A percentile compares a stretch with the other conserved stretches of the same genome.
Evolutionary conservation across 495 filamentous ascomycete genomes (phyloP).

Genomic region (Amphirosellinia nigrospora): DNA sequence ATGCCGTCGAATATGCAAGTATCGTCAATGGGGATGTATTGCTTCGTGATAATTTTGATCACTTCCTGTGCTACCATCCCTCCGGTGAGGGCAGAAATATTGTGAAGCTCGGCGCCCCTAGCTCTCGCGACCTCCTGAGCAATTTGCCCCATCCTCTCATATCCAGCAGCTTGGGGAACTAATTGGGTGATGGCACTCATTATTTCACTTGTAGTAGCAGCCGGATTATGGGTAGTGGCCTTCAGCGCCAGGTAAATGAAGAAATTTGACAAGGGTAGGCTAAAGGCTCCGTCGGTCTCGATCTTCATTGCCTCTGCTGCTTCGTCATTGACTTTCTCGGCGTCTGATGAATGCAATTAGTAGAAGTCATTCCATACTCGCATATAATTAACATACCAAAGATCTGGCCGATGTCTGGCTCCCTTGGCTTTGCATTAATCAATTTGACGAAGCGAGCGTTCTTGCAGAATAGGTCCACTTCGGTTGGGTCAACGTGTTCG

Average conservation of each 20-base stretch:
- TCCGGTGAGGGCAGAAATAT: conserved; percentile 87
- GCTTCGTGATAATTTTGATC: conserved; percentile 93
- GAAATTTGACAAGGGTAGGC: conserved; percentile 67
- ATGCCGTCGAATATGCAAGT: conserved; percentile 94
- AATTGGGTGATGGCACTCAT: conserved; percentile 46
- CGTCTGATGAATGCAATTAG: conserved; percentile 25
- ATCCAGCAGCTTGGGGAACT: conserved; percentile 52
- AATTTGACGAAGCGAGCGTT: conserved; percentile 92
- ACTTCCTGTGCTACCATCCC: conserved; percentile 95
- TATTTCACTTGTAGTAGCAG: conserved; percentile 54
- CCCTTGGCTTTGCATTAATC: conserved; percentile 57
- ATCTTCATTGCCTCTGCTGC: conserved; percentile 47
- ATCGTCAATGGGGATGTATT: conserved; percentile 95
- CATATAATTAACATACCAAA: conserved; percentile 33
- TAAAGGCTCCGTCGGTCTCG: conserved; percentile 40
- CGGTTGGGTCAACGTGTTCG: conserved; percentile 66
- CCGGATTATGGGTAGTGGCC: conserved; percentile 54
- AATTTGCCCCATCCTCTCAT: conserved; percentile 56
- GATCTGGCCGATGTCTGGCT: conserved; percentile 36
- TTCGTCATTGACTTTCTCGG: conserved; percentile 49
- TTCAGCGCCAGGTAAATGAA: conserved; percentile 78
- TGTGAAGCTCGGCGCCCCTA: conserved; percentile 88
- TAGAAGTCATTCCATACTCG: conserved; percentile 22
- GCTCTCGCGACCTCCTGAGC: conserved; percentile 74
- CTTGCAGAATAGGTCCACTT: conserved; percentile 94